These are phyloP conservation scores for Glycyrrhiza uralensis DNA, from an alignment of 306 rosid species.

Conservation along the genomic window DNA sequence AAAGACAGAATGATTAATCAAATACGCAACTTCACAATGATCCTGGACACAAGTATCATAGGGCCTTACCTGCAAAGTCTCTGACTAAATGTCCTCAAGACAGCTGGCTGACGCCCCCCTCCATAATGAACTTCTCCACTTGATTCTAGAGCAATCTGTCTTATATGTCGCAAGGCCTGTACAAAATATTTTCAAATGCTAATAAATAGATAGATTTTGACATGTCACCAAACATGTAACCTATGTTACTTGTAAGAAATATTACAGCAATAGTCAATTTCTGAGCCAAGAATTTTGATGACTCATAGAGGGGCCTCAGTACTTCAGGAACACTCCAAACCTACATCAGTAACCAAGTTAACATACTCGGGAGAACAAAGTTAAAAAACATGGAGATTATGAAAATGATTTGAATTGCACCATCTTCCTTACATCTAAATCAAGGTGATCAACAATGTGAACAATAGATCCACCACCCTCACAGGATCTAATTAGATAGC, in stretches of 20 bases:
- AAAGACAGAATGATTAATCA: neutral
- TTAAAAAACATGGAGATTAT: neutral
- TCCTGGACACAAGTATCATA: neutral
- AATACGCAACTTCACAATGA: neutral
- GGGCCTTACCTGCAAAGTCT: conserved; percentile 63
- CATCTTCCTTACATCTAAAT: conserved; percentile 61
- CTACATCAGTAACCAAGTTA: conserved; percentile 4
- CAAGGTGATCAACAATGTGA: conserved; percentile 83
- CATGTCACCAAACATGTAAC: neutral
- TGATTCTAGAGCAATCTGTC: conserved; percentile 78
- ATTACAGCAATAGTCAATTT: conserved; percentile 73
- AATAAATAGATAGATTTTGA: neutral
- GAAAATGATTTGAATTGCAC: neutral
- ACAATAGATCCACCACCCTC: conserved; percentile 90
- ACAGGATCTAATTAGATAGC: conserved; percentile 74
- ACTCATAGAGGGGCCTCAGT: conserved; percentile 79
- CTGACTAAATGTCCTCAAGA: conserved; percentile 81
- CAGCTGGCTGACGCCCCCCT: conserved; percentile 93
- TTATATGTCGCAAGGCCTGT: conserved; percentile 75
- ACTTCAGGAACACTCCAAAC: conserved; percentile 89
- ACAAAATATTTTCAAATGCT: neutral
- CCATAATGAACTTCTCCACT: conserved; percentile 72
- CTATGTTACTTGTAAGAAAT: neutral
- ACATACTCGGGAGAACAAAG: neutral
- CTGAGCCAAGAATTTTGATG: conserved; percentile 81